A percentile compares a stretch with the other conserved stretches of the same genome.
These are phyloP conservation scores for Ophiostoma triangulosporum DNA, from an alignment of 2,329 filamentous ascomycete species.

Conservation along the genomic window DNA sequence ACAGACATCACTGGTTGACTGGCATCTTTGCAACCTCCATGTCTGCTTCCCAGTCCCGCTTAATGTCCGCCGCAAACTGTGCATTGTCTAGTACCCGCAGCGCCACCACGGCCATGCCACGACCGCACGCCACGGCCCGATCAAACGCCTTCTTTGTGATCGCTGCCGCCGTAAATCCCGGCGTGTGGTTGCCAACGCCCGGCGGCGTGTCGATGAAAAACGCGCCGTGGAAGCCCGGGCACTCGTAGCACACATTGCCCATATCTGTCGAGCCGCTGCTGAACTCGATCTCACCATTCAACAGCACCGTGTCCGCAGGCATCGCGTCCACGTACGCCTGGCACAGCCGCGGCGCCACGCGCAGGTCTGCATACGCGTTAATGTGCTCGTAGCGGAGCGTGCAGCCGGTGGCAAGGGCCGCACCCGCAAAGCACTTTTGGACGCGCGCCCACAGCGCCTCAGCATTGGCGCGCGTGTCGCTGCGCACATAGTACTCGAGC, in stretches of 20 bases:
- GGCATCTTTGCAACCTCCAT: conserved; percentile 19
- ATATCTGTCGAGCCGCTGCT: conserved; percentile 23
- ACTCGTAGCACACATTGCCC: conserved; percentile 31
- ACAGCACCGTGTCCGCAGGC: conserved; percentile 19
- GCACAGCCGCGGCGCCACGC: conserved; percentile 19
- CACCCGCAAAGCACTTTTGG: conserved; percentile 22
- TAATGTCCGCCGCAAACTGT: conserved; percentile 14
- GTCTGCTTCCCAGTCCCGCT: conserved; percentile 19
- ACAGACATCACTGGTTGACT: not conserved
- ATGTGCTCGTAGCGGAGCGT: conserved; percentile 17
- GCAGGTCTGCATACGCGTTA: conserved; percentile 21
- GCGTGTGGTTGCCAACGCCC: conserved; percentile 28
- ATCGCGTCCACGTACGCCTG: conserved; percentile 19
- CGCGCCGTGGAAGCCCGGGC: conserved; percentile 29
- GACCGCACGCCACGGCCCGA: conserved; percentile 21
- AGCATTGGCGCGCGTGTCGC: conserved; percentile 24
- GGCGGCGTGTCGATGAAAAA: conserved; percentile 25
- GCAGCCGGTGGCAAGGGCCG: conserved; percentile 24
- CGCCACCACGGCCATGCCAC: conserved; percentile 21
- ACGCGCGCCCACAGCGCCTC: conserved; percentile 20
- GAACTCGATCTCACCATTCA: conserved; percentile 18
- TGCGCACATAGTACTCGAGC: conserved; percentile 31
- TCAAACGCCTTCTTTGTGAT: conserved; percentile 24
- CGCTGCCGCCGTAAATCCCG: conserved; percentile 25
- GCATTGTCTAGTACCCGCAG: conserved; percentile 19